Percentiles rank a stretch among this genome's conserved stretches.
These are phyloP conservation scores for Mentha longifolia DNA, from an alignment of 257 asterid genomes.

Conservation along the genomic window DNA sequence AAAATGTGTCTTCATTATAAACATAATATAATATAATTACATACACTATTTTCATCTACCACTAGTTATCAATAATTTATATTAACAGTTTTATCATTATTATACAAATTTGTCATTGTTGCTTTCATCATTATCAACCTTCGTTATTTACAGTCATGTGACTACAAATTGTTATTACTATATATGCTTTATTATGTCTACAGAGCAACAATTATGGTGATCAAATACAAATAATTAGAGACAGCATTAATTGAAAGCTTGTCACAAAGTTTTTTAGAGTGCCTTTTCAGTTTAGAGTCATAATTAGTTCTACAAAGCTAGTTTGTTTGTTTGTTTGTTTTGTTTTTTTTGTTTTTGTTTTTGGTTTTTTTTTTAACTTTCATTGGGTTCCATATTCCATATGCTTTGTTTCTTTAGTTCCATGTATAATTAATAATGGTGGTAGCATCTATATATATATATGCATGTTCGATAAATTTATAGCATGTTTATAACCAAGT, in stretches of 20 bases:
- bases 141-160: too few relatives aligned
- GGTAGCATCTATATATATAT: too few relatives aligned
- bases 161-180: too few relatives aligned
- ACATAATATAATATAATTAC: neutral
- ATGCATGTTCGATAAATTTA: too few relatives aligned
- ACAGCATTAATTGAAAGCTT: conserved; percentile 10
- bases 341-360: too few relatives aligned
- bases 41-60: neutral
- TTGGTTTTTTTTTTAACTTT: conserved; percentile 10
- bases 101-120: neutral
- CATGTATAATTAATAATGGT: neutral
- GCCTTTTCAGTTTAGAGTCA: neutral
- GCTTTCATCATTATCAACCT: too few relatives aligned
- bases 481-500: too few relatives aligned
- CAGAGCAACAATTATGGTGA: neutral
- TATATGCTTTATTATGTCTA: too few relatives aligned
- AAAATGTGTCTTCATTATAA: neutral
- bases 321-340: too few relatives aligned
- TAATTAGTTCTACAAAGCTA: conserved; percentile 24
- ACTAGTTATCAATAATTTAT: neutral
- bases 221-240: neutral
- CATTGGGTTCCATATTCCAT: conserved; percentile 9
- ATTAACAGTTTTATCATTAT: neutral
- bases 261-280: neutral
- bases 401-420: neutral